phyloP scores from a whole-genome alignment of 1,284 basidiomycete genomes.

The Ustilago sp. region DNA sequence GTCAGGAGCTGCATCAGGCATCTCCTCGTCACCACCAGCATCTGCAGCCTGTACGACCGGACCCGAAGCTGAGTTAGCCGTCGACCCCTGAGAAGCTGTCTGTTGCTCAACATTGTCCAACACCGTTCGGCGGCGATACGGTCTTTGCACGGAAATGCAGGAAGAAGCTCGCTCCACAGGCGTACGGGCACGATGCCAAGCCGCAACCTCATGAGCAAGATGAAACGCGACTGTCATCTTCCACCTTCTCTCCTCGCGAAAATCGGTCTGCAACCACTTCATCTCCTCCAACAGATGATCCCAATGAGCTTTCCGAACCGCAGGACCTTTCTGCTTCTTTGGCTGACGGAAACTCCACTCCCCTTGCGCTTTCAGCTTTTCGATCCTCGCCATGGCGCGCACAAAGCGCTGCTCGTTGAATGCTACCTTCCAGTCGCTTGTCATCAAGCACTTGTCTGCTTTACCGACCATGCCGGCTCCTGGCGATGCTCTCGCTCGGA shows the following conservation, averaged over 20 bases:
- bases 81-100: slow-evolving; percentile 9
- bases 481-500: slow-evolving; percentile 63
- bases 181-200: slow-evolving; percentile 83
- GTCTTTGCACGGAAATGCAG: slow-evolving; percentile 72
- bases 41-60: slow-evolving; percentile 5
- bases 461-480: slow-evolving; percentile 66
- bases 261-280: slow-evolving; percentile 98
- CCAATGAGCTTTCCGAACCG: slow-evolving; percentile 88
- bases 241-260: slow-evolving; percentile 92
- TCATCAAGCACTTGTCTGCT: slow-evolving; percentile 67
- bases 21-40: slow-evolving; percentile 22
- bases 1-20: slow-evolving; percentile 15
- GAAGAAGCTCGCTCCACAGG: slow-evolving; percentile 76
- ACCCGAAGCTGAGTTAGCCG: background rate
- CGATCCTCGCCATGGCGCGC: slow-evolving; percentile 85
- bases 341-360: slow-evolving; percentile 95
- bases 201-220: slow-evolving; percentile 83
- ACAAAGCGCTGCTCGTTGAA: slow-evolving; percentile 71
- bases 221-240: slow-evolving; percentile 87
- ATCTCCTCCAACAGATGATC: slow-evolving; percentile 97
- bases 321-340: slow-evolving; percentile 89
- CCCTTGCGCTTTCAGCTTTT: slow-evolving; percentile 82
- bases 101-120: slow-evolving; percentile 43
- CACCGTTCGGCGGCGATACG: slow-evolving; percentile 27
- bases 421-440: slow-evolving; percentile 67